These are phyloP conservation scores for Solanum commersonii DNA, from an alignment of 257 asterid genomes.

Conservation along the genomic window DNA sequence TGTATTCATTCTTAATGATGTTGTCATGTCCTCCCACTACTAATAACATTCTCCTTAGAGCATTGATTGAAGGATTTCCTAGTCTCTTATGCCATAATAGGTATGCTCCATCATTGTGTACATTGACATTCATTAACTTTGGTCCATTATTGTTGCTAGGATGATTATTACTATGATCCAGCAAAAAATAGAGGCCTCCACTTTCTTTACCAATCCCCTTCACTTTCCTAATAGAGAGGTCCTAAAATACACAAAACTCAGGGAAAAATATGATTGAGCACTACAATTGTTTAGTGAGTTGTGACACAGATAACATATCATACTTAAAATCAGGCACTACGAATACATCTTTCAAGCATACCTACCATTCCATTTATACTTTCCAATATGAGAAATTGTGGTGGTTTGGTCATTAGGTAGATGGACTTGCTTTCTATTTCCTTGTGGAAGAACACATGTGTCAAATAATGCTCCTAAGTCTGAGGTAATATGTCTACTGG, in stretches of 20 bases:
- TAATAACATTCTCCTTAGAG: no score
- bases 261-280: not conserved
- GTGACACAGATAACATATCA: not conserved
- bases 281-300: not conserved
- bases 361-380: not conserved
- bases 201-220: not conserved
- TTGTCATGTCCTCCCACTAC: not conserved
- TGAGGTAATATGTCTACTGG: not conserved
- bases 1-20: no score
- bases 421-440: not conserved
- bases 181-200: not conserved
- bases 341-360: no score
- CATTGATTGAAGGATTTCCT: not conserved
- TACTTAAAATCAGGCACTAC: not conserved
- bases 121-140: not conserved
- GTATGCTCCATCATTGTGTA: not conserved
- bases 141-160: not conserved
- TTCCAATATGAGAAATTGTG: not conserved
- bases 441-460: not conserved
- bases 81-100: not conserved
- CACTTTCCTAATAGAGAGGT: not conserved
- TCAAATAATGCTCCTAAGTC: not conserved
- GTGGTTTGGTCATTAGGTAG: not conserved
- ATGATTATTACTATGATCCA: not conserved
- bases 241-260: not conserved